phyloP scores from a whole-genome alignment of 805 yeast genomes.

The Candida boleticola region DNA sequence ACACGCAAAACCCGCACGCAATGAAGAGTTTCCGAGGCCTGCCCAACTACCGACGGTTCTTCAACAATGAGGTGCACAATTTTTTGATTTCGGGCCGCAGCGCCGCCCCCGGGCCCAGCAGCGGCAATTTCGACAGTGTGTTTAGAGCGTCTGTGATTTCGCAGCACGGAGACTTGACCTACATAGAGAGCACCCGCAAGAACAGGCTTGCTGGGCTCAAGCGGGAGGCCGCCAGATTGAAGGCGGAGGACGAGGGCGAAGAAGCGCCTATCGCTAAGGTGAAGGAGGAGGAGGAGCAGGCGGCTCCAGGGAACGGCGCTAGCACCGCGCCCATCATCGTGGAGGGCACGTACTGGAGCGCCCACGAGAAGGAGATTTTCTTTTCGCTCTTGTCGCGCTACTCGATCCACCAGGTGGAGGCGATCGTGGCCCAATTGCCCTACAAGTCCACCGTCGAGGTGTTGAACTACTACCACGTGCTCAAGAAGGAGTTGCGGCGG shows the following conservation, averaged over 20 bases:
- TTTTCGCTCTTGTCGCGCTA: constrained; percentile 48
- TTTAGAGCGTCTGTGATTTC: not conserved
- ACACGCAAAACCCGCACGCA: no score
- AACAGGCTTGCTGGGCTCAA: not conserved
- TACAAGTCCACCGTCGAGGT: constrained; percentile 46
- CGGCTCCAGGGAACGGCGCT: not conserved
- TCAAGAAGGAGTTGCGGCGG: constrained; percentile 26
- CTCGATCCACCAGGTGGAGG: constrained; percentile 47
- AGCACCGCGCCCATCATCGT: not conserved
- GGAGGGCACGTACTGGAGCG: constrained; percentile 44
- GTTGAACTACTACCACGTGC: constrained; percentile 39
- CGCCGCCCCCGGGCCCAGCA: not conserved
- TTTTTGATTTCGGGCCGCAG: constrained; percentile 12
- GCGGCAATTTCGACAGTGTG: not conserved
- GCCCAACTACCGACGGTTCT: constrained; percentile 24
- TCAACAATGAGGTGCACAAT: constrained; percentile 27
- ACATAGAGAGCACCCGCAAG: not conserved
- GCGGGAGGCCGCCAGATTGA: not conserved
- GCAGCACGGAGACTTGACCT: constrained; percentile 1
- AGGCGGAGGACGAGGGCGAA: not conserved
- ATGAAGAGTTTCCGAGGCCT: constrained; percentile 17
- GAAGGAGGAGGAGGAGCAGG: not conserved
- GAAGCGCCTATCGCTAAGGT: not conserved
- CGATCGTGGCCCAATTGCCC: constrained; percentile 36
- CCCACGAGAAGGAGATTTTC: constrained; percentile 49